Conservation (phyloP, 2,329 filamentous ascomycete species). For the Aspergillus cejpii region DNA sequence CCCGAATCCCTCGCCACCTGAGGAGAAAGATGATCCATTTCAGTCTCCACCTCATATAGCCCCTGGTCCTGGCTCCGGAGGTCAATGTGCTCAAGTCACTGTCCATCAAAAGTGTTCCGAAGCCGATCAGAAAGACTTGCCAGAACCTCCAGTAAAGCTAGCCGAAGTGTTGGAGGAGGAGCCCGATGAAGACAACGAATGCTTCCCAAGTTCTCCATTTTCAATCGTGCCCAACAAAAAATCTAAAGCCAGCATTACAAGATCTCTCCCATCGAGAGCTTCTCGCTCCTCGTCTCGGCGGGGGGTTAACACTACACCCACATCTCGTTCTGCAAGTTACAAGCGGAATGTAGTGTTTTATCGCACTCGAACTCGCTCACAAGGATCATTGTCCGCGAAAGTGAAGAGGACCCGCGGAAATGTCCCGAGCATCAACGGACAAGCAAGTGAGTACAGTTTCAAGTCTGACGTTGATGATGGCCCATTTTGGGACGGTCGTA, state of each 20-base stretch:
- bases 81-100: slow-evolving; percentile 60
- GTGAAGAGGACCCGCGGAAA: slow-evolving; percentile 13
- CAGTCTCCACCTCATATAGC: slow-evolving; percentile 58
- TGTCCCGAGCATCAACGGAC: slow-evolving; percentile 20
- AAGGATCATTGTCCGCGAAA: slow-evolving; percentile 23
- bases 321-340: slow-evolving; percentile 46
- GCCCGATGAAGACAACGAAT: slow-evolving; percentile 11
- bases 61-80: slow-evolving; percentile 41
- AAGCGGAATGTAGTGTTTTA: slow-evolving; percentile 59
- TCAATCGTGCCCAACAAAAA: slow-evolving; percentile 29
- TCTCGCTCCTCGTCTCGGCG: slow-evolving; percentile 46
- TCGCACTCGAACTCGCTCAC: slow-evolving; percentile 44
- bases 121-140: slow-evolving; percentile 5
- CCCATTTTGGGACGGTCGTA: slow-evolving; percentile 22
- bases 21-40: slow-evolving; percentile 77
- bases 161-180: slow-evolving; percentile 12
- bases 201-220: slow-evolving; percentile 25
- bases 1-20: slow-evolving; percentile 38
- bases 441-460: slow-evolving; percentile 23
- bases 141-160: slow-evolving; percentile 16
- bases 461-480: slow-evolving; percentile 13
- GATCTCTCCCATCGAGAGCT: slow-evolving; percentile 41
- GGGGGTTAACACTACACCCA: slow-evolving; percentile 28
- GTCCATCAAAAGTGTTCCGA: slow-evolving; percentile 51
- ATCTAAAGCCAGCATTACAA: slow-evolving; percentile 29